phyloP scores from a whole-genome alignment of 805 yeast species.

The Henningerozyma blattae region DNA sequence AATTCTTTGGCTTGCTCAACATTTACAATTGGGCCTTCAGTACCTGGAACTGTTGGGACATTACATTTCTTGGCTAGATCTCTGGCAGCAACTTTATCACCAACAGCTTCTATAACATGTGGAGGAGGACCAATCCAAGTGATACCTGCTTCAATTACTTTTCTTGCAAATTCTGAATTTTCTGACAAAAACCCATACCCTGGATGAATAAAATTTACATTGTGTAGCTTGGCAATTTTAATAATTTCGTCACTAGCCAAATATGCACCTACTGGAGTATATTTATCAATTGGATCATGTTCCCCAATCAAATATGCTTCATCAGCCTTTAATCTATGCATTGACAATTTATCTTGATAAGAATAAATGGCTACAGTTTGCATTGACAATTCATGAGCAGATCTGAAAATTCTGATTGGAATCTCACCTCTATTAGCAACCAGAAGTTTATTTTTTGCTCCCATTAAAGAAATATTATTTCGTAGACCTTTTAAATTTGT shows the following conservation, averaged over 20 bases:
- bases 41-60: slow-evolving; percentile 94
- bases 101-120: slow-evolving; percentile 79
- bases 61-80: slow-evolving; percentile 61
- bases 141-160: slow-evolving; percentile 79
- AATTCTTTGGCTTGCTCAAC: slow-evolving; percentile 67
- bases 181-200: slow-evolving; percentile 85
- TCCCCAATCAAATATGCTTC: slow-evolving; percentile 85
- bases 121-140: slow-evolving; percentile 92
- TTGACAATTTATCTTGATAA: slow-evolving; percentile 84
- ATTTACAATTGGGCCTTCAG: slow-evolving; percentile 83
- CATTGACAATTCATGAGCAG: slow-evolving; percentile 94
- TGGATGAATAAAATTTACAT: slow-evolving; percentile 79
- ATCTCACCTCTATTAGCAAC: slow-evolving; percentile 79
- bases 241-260: slow-evolving; percentile 89
- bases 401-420: slow-evolving; percentile 79
- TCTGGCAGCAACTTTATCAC: slow-evolving; percentile 92
- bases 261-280: slow-evolving; percentile 88
- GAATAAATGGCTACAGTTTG: slow-evolving; percentile 94
- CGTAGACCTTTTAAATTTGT: slow-evolving; percentile 13
- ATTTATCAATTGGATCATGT: slow-evolving; percentile 48
- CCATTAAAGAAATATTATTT: slow-evolving; percentile 21
- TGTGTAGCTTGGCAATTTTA: slow-evolving; percentile 61
- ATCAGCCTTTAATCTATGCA: slow-evolving; percentile 89
- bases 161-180: slow-evolving; percentile 82
- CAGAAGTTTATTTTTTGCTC: slow-evolving; percentile 39